Evolutionary conservation across 2,329 filamentous ascomycete species (phyloP).

Genomic region (Phoma sp.): DNA sequence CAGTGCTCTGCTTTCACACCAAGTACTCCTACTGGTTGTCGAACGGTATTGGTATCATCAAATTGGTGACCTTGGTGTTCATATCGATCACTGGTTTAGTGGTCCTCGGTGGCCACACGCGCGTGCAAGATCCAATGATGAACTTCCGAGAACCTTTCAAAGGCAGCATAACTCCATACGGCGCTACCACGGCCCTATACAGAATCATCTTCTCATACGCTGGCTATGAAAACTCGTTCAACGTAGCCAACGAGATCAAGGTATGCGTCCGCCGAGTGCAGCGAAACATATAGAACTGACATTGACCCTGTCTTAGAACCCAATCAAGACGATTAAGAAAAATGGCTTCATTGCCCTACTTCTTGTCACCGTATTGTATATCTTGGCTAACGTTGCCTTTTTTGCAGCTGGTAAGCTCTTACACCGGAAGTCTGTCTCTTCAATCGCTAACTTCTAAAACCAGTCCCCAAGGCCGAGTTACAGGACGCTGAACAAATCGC

Average conservation of each 20-base stretch:
- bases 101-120: slow-evolving; percentile 63
- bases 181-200: slow-evolving; percentile 64
- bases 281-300: background rate
- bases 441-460: background rate
- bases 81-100: slow-evolving; percentile 61
- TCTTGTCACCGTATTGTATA: slow-evolving; percentile 61
- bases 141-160: slow-evolving; percentile 65
- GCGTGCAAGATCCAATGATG: slow-evolving; percentile 57
- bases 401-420: slow-evolving; percentile 58
- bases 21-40: slow-evolving; percentile 63
- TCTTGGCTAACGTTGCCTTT: slow-evolving; percentile 67
- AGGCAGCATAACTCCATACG: slow-evolving; percentile 56
- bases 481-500: slow-evolving; percentile 59
- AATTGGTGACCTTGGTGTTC: slow-evolving; percentile 66
- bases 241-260: slow-evolving; percentile 67
- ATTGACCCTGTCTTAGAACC: slow-evolving; percentile 46
- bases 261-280: background rate
- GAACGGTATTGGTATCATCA: slow-evolving; percentile 64
- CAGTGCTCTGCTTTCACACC: slow-evolving; percentile 61
- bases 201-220: slow-evolving; percentile 66
- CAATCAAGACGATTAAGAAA: slow-evolving; percentile 60
- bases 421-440: background rate
- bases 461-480: slow-evolving; percentile 60
- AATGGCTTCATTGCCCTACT: slow-evolving; percentile 56
- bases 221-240: slow-evolving; percentile 67